These are phyloP conservation scores for Acmispon strigosus DNA, from an alignment of 306 rosid species.

Conservation along the genomic window DNA sequence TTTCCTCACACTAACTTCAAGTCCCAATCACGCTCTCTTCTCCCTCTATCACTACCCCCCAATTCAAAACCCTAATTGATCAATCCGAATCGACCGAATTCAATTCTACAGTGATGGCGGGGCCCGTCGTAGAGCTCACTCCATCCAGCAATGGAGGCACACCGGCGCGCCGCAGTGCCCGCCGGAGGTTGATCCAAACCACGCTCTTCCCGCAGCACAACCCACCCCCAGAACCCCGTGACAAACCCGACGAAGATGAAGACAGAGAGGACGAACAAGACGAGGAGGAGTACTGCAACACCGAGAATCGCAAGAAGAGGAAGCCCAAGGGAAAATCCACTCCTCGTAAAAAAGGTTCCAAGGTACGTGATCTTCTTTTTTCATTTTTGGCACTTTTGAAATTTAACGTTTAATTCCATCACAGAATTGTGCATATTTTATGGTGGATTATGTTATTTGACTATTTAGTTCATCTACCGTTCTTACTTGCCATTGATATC, in stretches of 20 bases:
- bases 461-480: no score
- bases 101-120: constrained; percentile 8
- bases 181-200: constrained; percentile 57
- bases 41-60: not conserved
- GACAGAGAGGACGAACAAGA: constrained; percentile 27
- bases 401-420: not conserved
- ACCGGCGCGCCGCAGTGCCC: constrained; percentile 29
- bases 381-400: not conserved
- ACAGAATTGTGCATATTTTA: not conserved
- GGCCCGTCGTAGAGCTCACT: constrained; percentile 2
- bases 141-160: constrained; percentile 12
- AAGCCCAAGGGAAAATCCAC: constrained; percentile 34
- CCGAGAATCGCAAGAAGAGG: constrained; percentile 40
- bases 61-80: constrained; percentile 14
- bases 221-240: constrained; percentile 26
- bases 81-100: not conserved
- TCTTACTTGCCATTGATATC: not conserved
- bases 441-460: not conserved
- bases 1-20: not conserved
- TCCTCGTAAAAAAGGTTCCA: constrained; percentile 36
- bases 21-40: not conserved
- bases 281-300: constrained; percentile 39
- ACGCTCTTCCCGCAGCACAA: constrained; percentile 60
- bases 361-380: constrained; percentile 31
- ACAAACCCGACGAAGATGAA: constrained; percentile 24